Evolutionary conservation across 768 basidiomycete species (phyloP), one percentile per base, ranked within the genome.

Genomic region (Amanita muscaria): DNA sequence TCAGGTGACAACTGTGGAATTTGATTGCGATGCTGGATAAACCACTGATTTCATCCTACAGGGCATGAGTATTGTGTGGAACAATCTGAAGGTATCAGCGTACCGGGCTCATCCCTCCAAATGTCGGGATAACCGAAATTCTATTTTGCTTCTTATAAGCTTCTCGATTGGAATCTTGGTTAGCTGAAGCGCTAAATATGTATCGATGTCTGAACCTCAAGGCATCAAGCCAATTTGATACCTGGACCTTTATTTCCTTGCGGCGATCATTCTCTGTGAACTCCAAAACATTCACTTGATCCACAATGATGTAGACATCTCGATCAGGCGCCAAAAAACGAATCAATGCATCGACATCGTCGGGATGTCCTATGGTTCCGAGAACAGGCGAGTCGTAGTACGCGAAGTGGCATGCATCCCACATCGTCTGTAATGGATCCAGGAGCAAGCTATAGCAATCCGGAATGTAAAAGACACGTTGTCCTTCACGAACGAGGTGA

Each of bases 41-140:
- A 51, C 50, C 50, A 51, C 27, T 51, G 46, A 12, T 51, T 48
- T 51, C 47, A n/a, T 44, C 41, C 50, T 51, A 44, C 40, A 40
- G 33, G 24, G 35, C 40, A 30, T 51, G 50, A 48, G 42, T 32
- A 48, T 43, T 38, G 36, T 37, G 40, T 42, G 23, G 42, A 34
- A 48, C 24, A 35, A 41, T 27, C 18, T 34, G 21, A 51, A 39
- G 40, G 46, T 39, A 31, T 48, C 42, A 43, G 50, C 47, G 29
- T 48, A 51, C 50, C 22, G 3, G 21, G 25, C 27, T 49, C 50
- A 51, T 51, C 33, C 50, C 50, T 40, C 50, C 50, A 36, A 44
- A 40, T 31, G 40, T 41, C 19, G 10, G 37, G 29, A 51, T 18
- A 35, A 49, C 47, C 35, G 38, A 24, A 45, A 40, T 49, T 40